These are phyloP conservation scores for Fusarium sp. DNA, from an alignment of 2,329 filamentous ascomycete genomes.

Conservation along the genomic window DNA sequence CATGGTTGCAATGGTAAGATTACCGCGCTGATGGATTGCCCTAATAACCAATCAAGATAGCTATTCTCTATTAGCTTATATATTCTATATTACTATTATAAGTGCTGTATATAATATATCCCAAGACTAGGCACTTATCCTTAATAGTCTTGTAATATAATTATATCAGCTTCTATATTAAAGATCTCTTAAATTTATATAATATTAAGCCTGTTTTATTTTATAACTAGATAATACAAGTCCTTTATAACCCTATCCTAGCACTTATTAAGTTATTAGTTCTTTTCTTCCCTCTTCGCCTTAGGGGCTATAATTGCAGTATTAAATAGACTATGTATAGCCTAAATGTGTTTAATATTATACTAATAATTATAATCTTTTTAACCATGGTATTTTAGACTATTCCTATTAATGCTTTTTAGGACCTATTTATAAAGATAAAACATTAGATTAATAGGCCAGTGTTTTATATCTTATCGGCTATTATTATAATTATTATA, in stretches of 20 bases:
- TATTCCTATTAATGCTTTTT: constrained; percentile 48
- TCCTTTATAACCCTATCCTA: constrained; percentile 57
- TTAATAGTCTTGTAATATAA: constrained; percentile 27
- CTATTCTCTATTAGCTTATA: constrained; percentile 24
- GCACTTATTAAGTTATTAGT: constrained; percentile 57
- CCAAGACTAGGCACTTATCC: not conserved
- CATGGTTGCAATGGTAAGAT: constrained; percentile 26
- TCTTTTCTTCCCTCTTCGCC: constrained; percentile 56
- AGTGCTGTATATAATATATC: not conserved
- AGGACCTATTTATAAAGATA: constrained; percentile 39
- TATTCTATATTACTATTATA: constrained; percentile 31
- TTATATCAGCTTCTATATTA: constrained; percentile 26
- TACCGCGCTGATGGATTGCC: not conserved
- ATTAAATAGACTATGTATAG: constrained; percentile 42
- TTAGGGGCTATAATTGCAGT: constrained; percentile 43
- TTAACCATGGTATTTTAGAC: constrained; percentile 53
- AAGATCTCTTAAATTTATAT: constrained; percentile 15
- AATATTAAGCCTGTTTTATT: constrained; percentile 28
- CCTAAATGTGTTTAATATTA: constrained; percentile 47
- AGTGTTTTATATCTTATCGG: constrained; percentile 48
- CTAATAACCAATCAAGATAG: not conserved
- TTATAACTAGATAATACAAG: constrained; percentile 39
- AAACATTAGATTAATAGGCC: constrained; percentile 42
- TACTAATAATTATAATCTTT: constrained; percentile 48
- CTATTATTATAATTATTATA: constrained; percentile 53